phyloP scores from a whole-genome alignment of 2,329 filamentous ascomycete genomes.

The Thielaviopsis euricoi region DNA sequence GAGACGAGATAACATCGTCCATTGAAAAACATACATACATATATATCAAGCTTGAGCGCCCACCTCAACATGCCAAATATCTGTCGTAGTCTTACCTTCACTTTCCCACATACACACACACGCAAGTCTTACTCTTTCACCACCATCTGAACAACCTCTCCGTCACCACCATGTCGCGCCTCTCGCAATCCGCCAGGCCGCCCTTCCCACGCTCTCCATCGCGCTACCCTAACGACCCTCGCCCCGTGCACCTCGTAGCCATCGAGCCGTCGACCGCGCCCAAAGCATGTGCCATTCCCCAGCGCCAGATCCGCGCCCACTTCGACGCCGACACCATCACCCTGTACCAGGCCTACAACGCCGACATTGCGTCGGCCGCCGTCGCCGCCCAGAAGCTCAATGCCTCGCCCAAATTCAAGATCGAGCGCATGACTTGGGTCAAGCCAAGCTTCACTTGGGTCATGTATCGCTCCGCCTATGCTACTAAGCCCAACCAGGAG shows the following conservation, averaged over 20 bases:
- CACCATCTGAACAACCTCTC: neutral
- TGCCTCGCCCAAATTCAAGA: constrained; percentile 34
- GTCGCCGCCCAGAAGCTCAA: constrained; percentile 33
- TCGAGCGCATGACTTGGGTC: constrained; percentile 47
- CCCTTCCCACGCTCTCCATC: neutral
- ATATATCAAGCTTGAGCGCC: no score
- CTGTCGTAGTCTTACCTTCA: no score
- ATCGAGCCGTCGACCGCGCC: neutral
- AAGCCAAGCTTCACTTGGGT: constrained; percentile 49
- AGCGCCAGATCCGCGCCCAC: constrained; percentile 35
- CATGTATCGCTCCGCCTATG: constrained; percentile 46
- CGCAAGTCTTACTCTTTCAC: no score
- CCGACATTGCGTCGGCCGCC: constrained; percentile 34
- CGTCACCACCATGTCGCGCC: neutral
- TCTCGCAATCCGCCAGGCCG: no score
- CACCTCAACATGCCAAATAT: no score
- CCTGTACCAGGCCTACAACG: constrained; percentile 44
- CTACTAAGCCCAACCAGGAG: constrained; percentile 39
- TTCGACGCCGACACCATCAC: constrained; percentile 36
- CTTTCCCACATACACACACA: no score
- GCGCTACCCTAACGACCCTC: neutral
- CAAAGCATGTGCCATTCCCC: constrained; percentile 15
- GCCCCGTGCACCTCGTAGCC: neutral
- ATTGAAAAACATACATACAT: no score
- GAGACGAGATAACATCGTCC: no score